These are phyloP conservation scores for Botrytis tulipae DNA, from an alignment of 2,329 filamentous ascomycete species.

Conservation along the genomic window DNA sequence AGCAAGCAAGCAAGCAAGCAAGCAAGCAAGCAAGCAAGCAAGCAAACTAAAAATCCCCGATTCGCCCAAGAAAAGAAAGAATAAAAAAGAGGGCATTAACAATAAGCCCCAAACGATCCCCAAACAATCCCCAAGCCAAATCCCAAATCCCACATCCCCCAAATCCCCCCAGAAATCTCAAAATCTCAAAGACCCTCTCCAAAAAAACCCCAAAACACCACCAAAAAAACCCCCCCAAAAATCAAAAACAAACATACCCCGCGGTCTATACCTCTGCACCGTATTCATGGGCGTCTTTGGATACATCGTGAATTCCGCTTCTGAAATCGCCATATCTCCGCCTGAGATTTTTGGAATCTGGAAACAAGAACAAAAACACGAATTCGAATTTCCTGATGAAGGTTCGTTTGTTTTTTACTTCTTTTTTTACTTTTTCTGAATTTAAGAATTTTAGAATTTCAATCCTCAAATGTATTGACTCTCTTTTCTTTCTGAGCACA, in stretches of 20 bases:
- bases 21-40: not conserved
- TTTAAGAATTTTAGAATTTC: not conserved
- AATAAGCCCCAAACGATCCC: not conserved
- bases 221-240: too few relatives aligned
- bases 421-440: not conserved
- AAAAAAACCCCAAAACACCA: too few relatives aligned
- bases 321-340: not conserved
- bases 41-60: not conserved
- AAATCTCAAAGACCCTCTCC: not conserved
- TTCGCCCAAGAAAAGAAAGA: fast-evolving
- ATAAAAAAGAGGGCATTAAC: not conserved
- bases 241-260: not conserved
- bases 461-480: not conserved
- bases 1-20: not conserved
- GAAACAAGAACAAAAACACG: fast-evolving
- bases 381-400: not conserved
- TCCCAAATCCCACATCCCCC: not conserved
- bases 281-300: not conserved
- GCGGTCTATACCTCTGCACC: not conserved
- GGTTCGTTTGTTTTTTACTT: not conserved
- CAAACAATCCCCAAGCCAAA: not conserved
- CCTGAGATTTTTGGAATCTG: not conserved
- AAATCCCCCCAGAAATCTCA: not conserved
- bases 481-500: too few relatives aligned
- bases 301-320: not conserved